Evolutionary conservation across 2,329 filamentous ascomycete genomes (phyloP), one percentile per base, ranked within the genome.

Genomic region (Hypoxylon sp.): DNA sequence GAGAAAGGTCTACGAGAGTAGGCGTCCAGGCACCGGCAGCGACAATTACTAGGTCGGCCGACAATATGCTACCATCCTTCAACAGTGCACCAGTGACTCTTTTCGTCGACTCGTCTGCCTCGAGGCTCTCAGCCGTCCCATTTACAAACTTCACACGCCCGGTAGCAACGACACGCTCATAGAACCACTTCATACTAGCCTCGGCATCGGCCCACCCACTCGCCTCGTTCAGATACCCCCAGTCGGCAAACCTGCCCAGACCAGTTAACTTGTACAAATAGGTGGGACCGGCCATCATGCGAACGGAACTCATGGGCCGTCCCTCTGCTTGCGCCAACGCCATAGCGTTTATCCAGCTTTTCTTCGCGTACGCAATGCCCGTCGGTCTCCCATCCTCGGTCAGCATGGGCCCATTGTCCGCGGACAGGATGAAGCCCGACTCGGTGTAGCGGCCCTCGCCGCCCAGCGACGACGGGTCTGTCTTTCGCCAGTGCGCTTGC

Each of bases 21-120:
- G 90, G 88, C 1, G 92, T 93, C 94, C 95, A 98, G 3, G 95
- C 94, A 14, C 95, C 95, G 0, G 94, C 90, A 0, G 95, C 94
- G 2, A 97, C 85, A 61, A 98, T 84, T 35, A 92, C 90, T 6
- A 97, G 84, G 65, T 93, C 92, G 1, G 92, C 92, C 3, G 80
- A 81, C 5, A 93, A 71, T 9, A 77, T 81, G 5, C 79, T 78
- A 1, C 84, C 85, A 67, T 87, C 81, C 1, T 75, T 74, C 10
- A 92, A 80, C n/a, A 81, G 83, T 22, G 84, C 92, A 35, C 92
- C 92, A 0, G 84, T 83, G n/a, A 87, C 81, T 48, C 74, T 78
- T 46, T 78, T 77, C 13, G 77, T 79, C 19, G 44, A 17, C n/a
- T 66, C 44, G 46, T 80, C 76, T 22, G 77, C 80, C 48, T 82